These are phyloP conservation scores for Dovyalis caffra DNA, from an alignment of 345 rosid genomes.

Conservation along the genomic window DNA sequence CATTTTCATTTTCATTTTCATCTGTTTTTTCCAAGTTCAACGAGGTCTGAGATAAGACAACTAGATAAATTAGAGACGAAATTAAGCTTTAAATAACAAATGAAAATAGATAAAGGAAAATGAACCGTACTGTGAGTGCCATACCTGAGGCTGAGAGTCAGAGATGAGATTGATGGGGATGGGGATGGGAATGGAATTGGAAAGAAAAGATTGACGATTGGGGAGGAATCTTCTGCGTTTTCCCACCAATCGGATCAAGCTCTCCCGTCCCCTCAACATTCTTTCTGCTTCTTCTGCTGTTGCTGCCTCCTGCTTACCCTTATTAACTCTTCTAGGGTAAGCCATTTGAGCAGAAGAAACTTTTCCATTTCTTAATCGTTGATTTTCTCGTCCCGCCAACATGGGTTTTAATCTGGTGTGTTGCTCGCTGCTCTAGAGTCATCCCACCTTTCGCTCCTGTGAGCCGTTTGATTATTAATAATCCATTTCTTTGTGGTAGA, in stretches of 20 bases:
- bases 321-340: not conserved
- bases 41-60: not conserved
- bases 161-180: not conserved
- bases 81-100: not conserved
- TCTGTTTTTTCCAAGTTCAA: not conserved
- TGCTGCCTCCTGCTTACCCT: not conserved
- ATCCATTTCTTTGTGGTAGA: too few species aligned
- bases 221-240: slow-evolving; percentile 72
- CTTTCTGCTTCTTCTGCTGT: not conserved
- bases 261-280: slow-evolving; percentile 74
- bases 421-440: too few species aligned
- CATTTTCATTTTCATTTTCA: slow-evolving; percentile 2
- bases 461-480: too few species aligned
- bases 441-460: too few species aligned
- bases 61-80: not conserved
- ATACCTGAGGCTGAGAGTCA: not conserved
- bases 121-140: too few species aligned
- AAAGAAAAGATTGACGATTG: slow-evolving; percentile 49
- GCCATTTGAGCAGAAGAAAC: not conserved
- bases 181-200: slow-evolving; percentile 19
- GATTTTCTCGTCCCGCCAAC: not conserved
- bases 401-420: not conserved
- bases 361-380: not conserved
- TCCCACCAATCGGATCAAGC: slow-evolving; percentile 67
- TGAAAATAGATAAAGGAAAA: too few species aligned